phyloP scores from a whole-genome alignment of 768 basidiomycete species.

The Hericium rajendrae region DNA sequence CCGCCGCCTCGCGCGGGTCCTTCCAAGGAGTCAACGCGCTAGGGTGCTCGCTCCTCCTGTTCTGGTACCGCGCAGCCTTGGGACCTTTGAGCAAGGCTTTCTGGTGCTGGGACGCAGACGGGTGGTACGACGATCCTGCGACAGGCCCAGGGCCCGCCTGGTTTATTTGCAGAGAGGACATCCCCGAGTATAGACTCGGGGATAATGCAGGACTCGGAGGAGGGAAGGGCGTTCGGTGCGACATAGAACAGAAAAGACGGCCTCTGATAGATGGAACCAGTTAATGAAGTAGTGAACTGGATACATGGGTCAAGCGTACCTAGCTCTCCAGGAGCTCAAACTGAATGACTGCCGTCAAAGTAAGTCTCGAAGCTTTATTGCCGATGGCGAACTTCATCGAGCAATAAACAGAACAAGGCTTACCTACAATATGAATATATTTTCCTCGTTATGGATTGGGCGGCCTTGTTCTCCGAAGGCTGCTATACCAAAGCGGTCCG shows the following conservation, averaged over 20 bases:
- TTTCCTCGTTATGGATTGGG: no score
- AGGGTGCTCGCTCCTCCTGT: background rate
- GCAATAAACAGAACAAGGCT: no score
- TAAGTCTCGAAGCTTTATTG: no score
- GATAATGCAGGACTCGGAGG: background rate
- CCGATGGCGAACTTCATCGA: no score
- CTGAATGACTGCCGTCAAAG: no score
- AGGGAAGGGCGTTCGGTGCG: background rate
- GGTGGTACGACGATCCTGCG: background rate
- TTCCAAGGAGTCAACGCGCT: background rate
- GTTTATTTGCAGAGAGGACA: background rate
- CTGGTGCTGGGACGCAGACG: background rate
- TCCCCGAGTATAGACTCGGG: background rate
- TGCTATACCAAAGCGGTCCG: no score
- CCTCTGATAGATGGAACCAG: no score
- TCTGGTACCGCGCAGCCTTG: background rate
- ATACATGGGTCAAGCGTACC: no score
- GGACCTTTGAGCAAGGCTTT: background rate
- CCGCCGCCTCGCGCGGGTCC: background rate
- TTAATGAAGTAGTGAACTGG: no score
- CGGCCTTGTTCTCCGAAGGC: no score
- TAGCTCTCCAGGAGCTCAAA: no score
- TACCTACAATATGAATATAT: no score
- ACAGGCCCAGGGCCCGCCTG: background rate
- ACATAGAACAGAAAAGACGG: background rate